Conservation (phyloP, 495 filamentous ascomycete species). For the Trichocladium antarcticum region DNA sequence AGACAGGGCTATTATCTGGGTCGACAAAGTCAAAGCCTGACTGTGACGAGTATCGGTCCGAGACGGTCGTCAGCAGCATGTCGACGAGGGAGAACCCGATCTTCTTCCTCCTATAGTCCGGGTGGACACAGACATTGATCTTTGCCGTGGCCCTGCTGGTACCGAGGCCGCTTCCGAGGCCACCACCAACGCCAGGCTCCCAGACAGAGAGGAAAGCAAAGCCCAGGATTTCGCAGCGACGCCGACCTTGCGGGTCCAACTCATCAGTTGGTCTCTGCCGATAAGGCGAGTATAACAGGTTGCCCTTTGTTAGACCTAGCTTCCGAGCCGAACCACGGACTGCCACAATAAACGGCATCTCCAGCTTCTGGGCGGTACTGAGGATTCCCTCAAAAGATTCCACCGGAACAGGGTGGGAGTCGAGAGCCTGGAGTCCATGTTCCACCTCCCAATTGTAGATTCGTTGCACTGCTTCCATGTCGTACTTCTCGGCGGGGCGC, state of each 20-base stretch:
- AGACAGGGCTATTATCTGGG: constrained; percentile 9
- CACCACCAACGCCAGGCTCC: constrained; percentile 18
- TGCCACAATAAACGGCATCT: constrained; percentile 35
- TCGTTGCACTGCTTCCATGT: constrained; percentile 19
- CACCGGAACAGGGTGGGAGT: constrained; percentile 18
- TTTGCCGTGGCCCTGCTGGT: constrained; percentile 20
- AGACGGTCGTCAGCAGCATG: constrained; percentile 22
- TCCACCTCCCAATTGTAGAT: constrained; percentile 33
- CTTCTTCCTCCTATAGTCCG: constrained; percentile 24
- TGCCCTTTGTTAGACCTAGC: not conserved
- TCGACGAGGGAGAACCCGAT: constrained; percentile 31
- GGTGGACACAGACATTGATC: constrained; percentile 28
- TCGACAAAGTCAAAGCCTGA: constrained; percentile 25
- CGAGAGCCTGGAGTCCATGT: constrained; percentile 22
- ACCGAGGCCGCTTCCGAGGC: constrained; percentile 12
- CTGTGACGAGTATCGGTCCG: constrained; percentile 15
- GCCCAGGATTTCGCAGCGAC: constrained; percentile 22
- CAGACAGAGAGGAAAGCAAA: constrained; percentile 27
- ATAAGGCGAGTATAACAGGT: not conserved
- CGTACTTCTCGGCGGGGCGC: constrained; percentile 24
- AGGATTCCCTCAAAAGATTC: constrained; percentile 21
- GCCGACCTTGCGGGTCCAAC: not conserved
- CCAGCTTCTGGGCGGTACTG: constrained; percentile 3
- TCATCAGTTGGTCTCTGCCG: not conserved
- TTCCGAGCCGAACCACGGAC: constrained; percentile 18